A percentile compares a stretch with the other conserved stretches of the same genome.
phyloP scores from a whole-genome alignment of 768 basidiomycete species.

The Gymnopilus junonius region DNA sequence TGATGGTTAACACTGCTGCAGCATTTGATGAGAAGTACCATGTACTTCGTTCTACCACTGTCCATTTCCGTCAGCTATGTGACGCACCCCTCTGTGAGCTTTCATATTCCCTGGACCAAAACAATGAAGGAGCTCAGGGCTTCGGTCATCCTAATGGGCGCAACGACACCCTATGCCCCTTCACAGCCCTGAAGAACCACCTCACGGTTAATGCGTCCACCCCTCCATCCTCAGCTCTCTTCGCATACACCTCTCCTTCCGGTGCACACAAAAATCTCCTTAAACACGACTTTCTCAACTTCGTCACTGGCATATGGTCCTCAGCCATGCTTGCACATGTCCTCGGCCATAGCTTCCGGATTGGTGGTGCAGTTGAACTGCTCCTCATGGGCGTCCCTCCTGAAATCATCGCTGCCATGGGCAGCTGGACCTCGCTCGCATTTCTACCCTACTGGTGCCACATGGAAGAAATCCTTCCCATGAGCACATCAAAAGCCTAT shows the following conservation, averaged over 20 bases:
- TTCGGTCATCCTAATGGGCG: constrained; percentile 15
- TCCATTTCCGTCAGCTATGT: neutral
- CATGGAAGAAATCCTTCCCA: constrained; percentile 24
- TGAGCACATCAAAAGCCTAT: constrained; percentile 19
- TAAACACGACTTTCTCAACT: constrained; percentile 7
- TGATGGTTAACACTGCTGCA: constrained; percentile 15
- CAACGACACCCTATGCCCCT: constrained; percentile 6
- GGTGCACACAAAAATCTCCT: constrained; percentile 7
- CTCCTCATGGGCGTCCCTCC: constrained; percentile 27
- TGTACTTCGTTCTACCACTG: neutral
- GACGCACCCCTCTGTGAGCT: constrained; percentile 12
- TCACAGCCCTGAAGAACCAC: constrained; percentile 12
- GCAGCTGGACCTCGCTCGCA: constrained; percentile 33
- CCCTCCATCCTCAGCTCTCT: constrained; percentile 7
- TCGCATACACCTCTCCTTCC: neutral
- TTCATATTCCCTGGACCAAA: constrained; percentile 38
- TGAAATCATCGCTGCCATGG: constrained; percentile 30
- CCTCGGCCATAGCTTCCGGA: constrained; percentile 32
- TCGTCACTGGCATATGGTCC: constrained; percentile 11
- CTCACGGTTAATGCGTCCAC: neutral
- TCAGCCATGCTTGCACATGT: constrained; percentile 7
- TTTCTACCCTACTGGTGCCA: constrained; percentile 35
- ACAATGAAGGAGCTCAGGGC: constrained; percentile 24
- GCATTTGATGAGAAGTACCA: constrained; percentile 4
- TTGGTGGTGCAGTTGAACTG: constrained; percentile 33